These are phyloP conservation scores for Coniella lustricola DNA, from an alignment of 2,329 filamentous ascomycete genomes.

Conservation along the genomic window DNA sequence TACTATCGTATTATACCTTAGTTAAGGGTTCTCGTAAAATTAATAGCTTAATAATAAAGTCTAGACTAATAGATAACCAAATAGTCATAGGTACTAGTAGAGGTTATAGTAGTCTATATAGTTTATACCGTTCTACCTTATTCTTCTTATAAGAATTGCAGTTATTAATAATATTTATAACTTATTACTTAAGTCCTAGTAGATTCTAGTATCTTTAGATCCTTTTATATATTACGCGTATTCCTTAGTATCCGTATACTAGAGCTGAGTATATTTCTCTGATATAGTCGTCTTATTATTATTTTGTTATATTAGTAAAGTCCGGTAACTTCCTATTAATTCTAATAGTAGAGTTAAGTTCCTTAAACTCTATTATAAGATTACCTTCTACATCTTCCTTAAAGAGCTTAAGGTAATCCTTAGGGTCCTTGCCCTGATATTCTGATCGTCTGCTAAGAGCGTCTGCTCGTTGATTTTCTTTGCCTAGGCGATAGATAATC, in stretches of 20 bases:
- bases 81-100: neutral
- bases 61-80: neutral
- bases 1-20: neutral
- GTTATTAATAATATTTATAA: neutral
- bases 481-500: too few relatives aligned
- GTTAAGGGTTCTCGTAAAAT: neutral
- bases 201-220: neutral
- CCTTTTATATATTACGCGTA: neutral
- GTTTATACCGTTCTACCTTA: conserved; percentile 1
- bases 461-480: too few relatives aligned
- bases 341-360: neutral
- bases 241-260: neutral
- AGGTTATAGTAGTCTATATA: neutral
- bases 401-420: too few relatives aligned
- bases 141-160: neutral
- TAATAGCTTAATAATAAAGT: conserved; percentile 11
- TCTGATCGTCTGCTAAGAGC: too few relatives aligned
- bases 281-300: neutral
- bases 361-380: neutral
- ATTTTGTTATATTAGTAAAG: neutral
- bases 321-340: neutral
- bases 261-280: neutral
- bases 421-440: too few relatives aligned
- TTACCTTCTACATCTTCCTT: neutral
- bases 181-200: neutral